phyloP scores from a whole-genome alignment of 257 asterid genomes.

The Solanum neorickii region DNA sequence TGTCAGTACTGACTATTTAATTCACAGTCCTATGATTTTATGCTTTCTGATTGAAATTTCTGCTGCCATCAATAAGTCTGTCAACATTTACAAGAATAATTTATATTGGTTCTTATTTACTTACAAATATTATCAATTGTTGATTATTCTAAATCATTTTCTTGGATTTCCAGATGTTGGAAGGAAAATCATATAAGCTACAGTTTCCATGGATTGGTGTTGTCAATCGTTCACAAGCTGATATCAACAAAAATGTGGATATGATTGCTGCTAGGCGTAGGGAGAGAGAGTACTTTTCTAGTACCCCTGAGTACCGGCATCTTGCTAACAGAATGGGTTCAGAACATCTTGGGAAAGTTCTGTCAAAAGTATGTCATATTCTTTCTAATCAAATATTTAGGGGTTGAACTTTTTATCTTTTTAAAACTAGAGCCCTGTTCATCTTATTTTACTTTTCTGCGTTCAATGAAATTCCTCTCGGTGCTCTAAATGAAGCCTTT shows the following conservation, averaged over 20 bases:
- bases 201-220: slow-evolving; percentile 90
- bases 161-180: slow-evolving; percentile 39
- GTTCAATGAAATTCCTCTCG: neutral
- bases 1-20: neutral
- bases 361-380: slow-evolving; percentile 43
- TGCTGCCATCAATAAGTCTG: neutral
- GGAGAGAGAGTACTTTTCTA: slow-evolving; percentile 60
- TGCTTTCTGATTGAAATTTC: neutral
- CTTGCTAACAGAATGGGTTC: slow-evolving; percentile 68
- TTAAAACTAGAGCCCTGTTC: neutral
- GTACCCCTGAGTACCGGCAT: slow-evolving; percentile 51
- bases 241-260: slow-evolving; percentile 65
- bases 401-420: neutral
- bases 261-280: slow-evolving; percentile 79
- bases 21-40: neutral
- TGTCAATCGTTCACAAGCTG: slow-evolving; percentile 80
- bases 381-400: neutral
- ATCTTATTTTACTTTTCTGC: neutral
- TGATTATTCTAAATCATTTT: neutral
- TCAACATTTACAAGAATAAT: neutral
- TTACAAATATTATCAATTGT: neutral
- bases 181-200: slow-evolving; percentile 62
- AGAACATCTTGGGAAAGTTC: slow-evolving; percentile 67
- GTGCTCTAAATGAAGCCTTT: neutral
- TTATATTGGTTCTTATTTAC: neutral